Percentiles rank a stretch among this genome's conserved stretches.
Conservation (phyloP, 805 yeast species). For the Wickerhamomyces pijperi region DNA sequence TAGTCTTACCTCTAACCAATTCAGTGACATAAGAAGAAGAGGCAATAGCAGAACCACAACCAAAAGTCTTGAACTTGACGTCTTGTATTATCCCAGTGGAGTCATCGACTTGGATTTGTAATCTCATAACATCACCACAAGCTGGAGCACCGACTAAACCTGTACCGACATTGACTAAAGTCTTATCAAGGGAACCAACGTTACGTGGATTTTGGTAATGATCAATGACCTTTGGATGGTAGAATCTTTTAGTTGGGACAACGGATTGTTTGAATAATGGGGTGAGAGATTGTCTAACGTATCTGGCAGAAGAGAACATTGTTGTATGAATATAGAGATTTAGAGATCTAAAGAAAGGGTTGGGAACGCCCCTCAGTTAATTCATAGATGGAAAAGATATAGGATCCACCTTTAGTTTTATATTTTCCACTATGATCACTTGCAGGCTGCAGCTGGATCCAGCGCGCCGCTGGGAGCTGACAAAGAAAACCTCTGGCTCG, state of each 20-base stretch:
- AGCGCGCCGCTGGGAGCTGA: too few relatives aligned
- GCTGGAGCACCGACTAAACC: conserved; percentile 99
- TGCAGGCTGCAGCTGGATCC: too few relatives aligned
- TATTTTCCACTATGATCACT: too few relatives aligned
- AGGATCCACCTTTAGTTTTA: not conserved
- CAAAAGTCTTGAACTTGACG: conserved; percentile 96
- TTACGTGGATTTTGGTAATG: conserved; percentile 96
- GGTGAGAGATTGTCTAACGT: conserved; percentile 7
- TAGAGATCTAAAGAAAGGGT: too few relatives aligned
- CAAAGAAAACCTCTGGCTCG: too few relatives aligned
- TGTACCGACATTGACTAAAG: conserved; percentile 72
- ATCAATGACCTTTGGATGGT: conserved; percentile 90
- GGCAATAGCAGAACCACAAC: conserved; percentile 98
- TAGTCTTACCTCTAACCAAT: conserved; percentile 84
- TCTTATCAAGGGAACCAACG: conserved; percentile 86
- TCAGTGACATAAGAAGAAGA: conserved; percentile 92
- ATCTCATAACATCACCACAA: conserved; percentile 97
- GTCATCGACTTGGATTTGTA: conserved; percentile 89
- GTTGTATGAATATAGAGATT: not conserved
- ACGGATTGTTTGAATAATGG: conserved; percentile 16
- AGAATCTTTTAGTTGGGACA: conserved; percentile 24
- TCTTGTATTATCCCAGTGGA: conserved; percentile 84
- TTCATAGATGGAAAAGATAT: not conserved
- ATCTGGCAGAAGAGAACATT: conserved; percentile 14
- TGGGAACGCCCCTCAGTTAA: too few relatives aligned